These are phyloP conservation scores for Lophiotrema nucula DNA, from an alignment of 495 filamentous ascomycete species.

Conservation along the genomic window DNA sequence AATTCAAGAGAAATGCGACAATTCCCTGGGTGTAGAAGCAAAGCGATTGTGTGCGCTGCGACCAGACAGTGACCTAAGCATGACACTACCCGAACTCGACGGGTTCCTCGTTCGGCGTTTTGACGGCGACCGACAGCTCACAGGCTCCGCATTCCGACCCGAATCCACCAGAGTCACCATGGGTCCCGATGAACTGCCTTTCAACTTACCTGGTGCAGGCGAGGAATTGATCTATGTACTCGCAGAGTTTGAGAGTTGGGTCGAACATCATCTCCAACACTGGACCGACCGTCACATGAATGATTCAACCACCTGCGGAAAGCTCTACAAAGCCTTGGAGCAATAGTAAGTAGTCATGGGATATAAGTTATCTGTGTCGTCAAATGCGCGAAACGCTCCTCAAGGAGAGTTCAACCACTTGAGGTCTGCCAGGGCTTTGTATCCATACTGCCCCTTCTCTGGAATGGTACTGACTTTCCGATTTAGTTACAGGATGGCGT, in stretches of 20 bases:
- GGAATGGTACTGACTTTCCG: too few relatives aligned
- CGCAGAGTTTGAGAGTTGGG: constrained; percentile 48
- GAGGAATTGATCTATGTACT: constrained; percentile 10
- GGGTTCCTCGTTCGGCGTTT: not conserved
- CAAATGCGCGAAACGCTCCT: too few relatives aligned
- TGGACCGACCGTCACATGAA: constrained; percentile 42
- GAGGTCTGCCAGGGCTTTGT: too few relatives aligned
- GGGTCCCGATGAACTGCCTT: not conserved
- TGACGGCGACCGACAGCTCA: not conserved
- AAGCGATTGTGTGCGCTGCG: not conserved
- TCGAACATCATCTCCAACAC: constrained; percentile 36
- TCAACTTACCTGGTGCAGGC: not conserved
- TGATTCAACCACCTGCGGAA: too few relatives aligned
- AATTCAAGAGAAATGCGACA: not conserved
- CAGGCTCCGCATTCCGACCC: constrained; percentile 1
- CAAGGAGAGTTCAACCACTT: too few relatives aligned
- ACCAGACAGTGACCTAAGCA: constrained; percentile 2
- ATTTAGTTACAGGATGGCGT: too few relatives aligned
- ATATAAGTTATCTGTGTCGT: too few relatives aligned
- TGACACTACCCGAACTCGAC: constrained; percentile 2
- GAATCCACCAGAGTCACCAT: not conserved
- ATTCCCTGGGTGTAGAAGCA: not conserved
- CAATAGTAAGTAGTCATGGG: too few relatives aligned
- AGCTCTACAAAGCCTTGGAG: too few relatives aligned
- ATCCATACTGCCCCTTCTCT: too few relatives aligned